Evolutionary conservation across 495 filamentous ascomycete genomes (phyloP).

Genomic region (Ramalina intermedia): DNA sequence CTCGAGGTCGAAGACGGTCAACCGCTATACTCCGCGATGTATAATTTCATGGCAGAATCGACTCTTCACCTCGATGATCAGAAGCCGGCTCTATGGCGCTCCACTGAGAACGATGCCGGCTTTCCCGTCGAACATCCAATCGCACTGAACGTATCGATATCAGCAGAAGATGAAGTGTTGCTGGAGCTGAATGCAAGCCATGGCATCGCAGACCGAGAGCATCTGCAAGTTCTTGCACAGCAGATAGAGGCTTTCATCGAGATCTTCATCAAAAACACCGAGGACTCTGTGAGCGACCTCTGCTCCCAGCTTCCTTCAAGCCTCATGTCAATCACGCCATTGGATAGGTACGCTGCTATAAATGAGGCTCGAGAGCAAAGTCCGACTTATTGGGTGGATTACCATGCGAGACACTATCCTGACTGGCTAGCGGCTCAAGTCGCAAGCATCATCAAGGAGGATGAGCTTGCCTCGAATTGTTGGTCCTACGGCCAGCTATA

Average conservation of each 20-base stretch:
- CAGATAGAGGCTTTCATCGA: conserved; percentile 21
- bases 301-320: conserved; percentile 11
- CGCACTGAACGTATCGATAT: conserved; percentile 21
- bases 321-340: conserved; percentile 17
- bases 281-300: conserved; percentile 12
- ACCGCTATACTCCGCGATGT: conserved; percentile 22
- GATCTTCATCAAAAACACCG: conserved; percentile 17
- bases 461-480: conserved; percentile 19
- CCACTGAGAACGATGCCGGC: conserved; percentile 17
- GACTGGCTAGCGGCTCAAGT: conserved; percentile 30
- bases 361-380: conserved; percentile 11
- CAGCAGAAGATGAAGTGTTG: conserved; percentile 6
- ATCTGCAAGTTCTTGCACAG: conserved; percentile 18
- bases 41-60: conserved; percentile 18
- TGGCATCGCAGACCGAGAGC: conserved; percentile 15
- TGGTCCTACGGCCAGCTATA: conserved; percentile 27
- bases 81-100: conserved; percentile 10
- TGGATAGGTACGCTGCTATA: conserved; percentile 9
- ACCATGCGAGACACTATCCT: conserved; percentile 22
- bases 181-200: conserved; percentile 19
- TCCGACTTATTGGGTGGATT: conserved; percentile 23
- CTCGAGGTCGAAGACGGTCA: conserved; percentile 16
- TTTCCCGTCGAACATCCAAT: conserved; percentile 25
- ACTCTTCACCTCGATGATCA: background rate
- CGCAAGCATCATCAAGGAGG: conserved; percentile 18